Percentiles rank a stretch among this genome's conserved stretches.
These are phyloP conservation scores for Corniculantispora saksenae DNA, from an alignment of 2,329 filamentous ascomycete species.

Conservation along the genomic window DNA sequence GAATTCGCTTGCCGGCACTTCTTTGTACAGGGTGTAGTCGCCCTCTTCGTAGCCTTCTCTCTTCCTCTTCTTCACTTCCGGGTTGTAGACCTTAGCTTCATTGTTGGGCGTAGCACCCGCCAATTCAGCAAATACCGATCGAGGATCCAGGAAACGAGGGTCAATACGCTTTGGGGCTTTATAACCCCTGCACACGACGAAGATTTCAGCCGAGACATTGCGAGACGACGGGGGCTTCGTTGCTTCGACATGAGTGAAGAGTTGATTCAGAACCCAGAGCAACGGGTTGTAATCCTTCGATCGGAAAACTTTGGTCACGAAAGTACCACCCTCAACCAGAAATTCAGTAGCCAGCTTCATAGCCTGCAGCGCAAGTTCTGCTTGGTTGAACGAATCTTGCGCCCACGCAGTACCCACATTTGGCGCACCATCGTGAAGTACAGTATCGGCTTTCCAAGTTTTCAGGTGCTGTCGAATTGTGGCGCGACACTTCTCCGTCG, in stretches of 20 bases:
- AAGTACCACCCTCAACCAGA: slow-evolving; percentile 81
- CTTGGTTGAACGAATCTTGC: slow-evolving; percentile 97
- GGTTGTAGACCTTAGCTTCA: slow-evolving; percentile 97
- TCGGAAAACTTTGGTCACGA: slow-evolving; percentile 96
- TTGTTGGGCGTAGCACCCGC: slow-evolving; percentile 85
- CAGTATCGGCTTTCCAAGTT: slow-evolving; percentile 93
- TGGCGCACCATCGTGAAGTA: slow-evolving; percentile 94
- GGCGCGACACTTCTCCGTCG: slow-evolving; percentile 90
- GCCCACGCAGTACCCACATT: slow-evolving; percentile 98
- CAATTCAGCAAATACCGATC: slow-evolving; percentile 90
- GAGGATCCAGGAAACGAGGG: slow-evolving; percentile 86
- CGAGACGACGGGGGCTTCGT: slow-evolving; percentile 95
- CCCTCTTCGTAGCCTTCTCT: slow-evolving; percentile 97
- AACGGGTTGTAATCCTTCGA: slow-evolving; percentile 96
- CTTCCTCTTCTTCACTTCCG: slow-evolving; percentile 96
- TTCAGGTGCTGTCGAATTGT: slow-evolving; percentile 89
- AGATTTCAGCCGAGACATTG: slow-evolving; percentile 97
- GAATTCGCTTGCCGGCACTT: slow-evolving; percentile 85
- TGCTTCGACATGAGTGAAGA: slow-evolving; percentile 93
- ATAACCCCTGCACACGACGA: slow-evolving; percentile 93
- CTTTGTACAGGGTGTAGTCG: slow-evolving; percentile 90
- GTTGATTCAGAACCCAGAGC: slow-evolving; percentile 95
- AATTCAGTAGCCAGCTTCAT: slow-evolving; percentile 96
- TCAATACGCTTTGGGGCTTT: slow-evolving; percentile 94
- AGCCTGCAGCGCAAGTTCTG: slow-evolving; percentile 85